Evolutionary conservation across 108 stramenopile genomes (phyloP).

Genomic region (Pseudonitzschia pungens): DNA sequence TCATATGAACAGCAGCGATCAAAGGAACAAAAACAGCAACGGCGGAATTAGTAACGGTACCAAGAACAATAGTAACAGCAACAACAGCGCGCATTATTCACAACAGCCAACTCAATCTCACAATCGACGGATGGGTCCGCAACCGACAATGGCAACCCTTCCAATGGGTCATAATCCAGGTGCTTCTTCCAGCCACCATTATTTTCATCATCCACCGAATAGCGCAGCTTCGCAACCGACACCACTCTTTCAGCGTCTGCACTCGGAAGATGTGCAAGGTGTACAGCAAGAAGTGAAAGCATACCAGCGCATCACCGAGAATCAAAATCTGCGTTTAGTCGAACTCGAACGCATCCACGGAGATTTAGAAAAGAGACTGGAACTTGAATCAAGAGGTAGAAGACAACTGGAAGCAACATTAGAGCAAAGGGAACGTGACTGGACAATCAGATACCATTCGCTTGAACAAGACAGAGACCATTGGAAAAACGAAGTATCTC

Average conservation of each 20-base stretch:
- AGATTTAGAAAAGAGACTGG: slow-evolving; percentile 53
- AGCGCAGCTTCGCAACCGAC: slow-evolving; percentile 37
- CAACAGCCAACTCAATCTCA: slow-evolving; percentile 5
- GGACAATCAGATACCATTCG: slow-evolving; percentile 40
- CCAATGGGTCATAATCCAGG: neutral
- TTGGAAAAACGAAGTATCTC: slow-evolving; percentile 43
- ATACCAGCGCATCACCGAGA: slow-evolving; percentile 57
- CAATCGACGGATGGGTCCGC: slow-evolving; percentile 1
- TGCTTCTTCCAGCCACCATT: neutral
- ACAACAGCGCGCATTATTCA: neutral
- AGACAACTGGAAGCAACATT: slow-evolving; percentile 50
- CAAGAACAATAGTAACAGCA: slow-evolving; percentile 1
- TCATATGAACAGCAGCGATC: neutral
- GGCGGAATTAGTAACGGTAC: neutral
- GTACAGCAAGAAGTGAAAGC: slow-evolving; percentile 46
- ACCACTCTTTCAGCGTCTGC: slow-evolving; percentile 61
- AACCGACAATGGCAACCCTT: slow-evolving; percentile 3
- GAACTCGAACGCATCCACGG: slow-evolving; percentile 46
- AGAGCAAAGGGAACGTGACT: slow-evolving; percentile 52
- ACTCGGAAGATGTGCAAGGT: slow-evolving; percentile 49
- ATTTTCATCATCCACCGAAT: slow-evolving; percentile 7
- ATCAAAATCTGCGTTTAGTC: slow-evolving; percentile 37
- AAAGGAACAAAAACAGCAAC: slow-evolving; percentile 12
- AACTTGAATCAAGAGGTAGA: slow-evolving; percentile 37
- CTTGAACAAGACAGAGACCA: slow-evolving; percentile 51